phyloP scores from a whole-genome alignment of 2,329 filamentous ascomycete species.

The Aspergillus uvarum region DNA sequence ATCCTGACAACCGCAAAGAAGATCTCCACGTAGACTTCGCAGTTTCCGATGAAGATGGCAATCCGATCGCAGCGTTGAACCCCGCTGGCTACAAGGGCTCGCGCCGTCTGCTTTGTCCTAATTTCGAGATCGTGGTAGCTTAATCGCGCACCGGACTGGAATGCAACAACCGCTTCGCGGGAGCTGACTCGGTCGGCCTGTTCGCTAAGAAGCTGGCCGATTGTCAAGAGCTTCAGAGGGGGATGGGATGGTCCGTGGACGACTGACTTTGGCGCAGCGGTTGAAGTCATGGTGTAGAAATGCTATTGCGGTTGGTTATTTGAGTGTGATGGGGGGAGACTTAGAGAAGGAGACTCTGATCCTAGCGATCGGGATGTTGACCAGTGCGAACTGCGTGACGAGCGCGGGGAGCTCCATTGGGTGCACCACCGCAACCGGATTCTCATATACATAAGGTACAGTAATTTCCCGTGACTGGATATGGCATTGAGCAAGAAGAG shows the following conservation, averaged over 20 bases:
- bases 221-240: not conserved
- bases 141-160: not conserved
- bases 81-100: conserved; percentile 56
- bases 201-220: conserved; percentile 2
- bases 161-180: conserved; percentile 3
- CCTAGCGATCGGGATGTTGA: too few relatives aligned
- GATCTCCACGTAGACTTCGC: conserved; percentile 55
- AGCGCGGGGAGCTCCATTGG: too few relatives aligned
- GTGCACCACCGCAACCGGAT: too few relatives aligned
- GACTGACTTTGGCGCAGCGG: not conserved
- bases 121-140: not conserved
- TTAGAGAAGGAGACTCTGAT: too few relatives aligned
- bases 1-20: conserved; percentile 65
- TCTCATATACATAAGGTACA: too few relatives aligned
- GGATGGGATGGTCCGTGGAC: not conserved
- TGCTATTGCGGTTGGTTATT: too few relatives aligned
- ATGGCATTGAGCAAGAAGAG: too few relatives aligned
- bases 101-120: not conserved
- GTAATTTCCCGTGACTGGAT: too few relatives aligned
- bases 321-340: too few relatives aligned
- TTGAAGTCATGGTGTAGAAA: too few relatives aligned
- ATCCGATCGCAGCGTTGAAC: conserved; percentile 64
- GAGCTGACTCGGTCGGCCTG: not conserved
- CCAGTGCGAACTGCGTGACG: too few relatives aligned
- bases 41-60: conserved; percentile 64